Percentiles rank a stretch among this genome's conserved stretches.
phyloP scores from a whole-genome alignment of 2,329 filamentous ascomycete species.

The Penicillium glabrum region DNA sequence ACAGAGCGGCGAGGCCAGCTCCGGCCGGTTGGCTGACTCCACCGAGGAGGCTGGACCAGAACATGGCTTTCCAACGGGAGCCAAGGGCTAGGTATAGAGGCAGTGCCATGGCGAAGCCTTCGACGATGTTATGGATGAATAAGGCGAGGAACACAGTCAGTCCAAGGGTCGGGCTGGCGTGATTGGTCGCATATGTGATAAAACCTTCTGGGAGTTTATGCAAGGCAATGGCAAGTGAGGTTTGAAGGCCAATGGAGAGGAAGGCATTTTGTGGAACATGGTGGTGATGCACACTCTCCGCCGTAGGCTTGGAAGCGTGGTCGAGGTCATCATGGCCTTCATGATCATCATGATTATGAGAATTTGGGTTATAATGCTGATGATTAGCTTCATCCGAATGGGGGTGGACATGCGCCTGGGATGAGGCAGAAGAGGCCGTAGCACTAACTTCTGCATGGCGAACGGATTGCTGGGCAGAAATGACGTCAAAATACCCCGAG shows the following conservation, averaged over 20 bases:
- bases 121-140: constrained; percentile 97
- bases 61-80: constrained; percentile 76
- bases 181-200: constrained; percentile 95
- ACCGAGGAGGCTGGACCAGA: constrained; percentile 79
- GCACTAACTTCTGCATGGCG: neutral
- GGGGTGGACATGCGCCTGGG: neutral
- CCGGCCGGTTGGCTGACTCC: constrained; percentile 85
- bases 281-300: constrained; percentile 71
- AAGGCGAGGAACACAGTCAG: constrained; percentile 92
- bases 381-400: neutral
- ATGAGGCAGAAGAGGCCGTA: neutral
- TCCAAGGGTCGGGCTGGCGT: constrained; percentile 85
- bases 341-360: neutral
- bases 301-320: constrained; percentile 11
- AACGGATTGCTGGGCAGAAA: constrained; percentile 9
- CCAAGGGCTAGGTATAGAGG: constrained; percentile 89
- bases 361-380: neutral
- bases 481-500: constrained; percentile 15
- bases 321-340: constrained; percentile 15
- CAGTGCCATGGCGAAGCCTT: constrained; percentile 91
- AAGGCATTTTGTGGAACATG: constrained; percentile 95
- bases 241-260: constrained; percentile 91
- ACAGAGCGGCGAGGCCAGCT: constrained; percentile 77
- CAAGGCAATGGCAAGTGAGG: constrained; percentile 87
- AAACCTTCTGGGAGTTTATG: constrained; percentile 90